These are phyloP conservation scores for Amanita jacksonii DNA, from an alignment of 768 basidiomycete species.

Conservation along the genomic window DNA sequence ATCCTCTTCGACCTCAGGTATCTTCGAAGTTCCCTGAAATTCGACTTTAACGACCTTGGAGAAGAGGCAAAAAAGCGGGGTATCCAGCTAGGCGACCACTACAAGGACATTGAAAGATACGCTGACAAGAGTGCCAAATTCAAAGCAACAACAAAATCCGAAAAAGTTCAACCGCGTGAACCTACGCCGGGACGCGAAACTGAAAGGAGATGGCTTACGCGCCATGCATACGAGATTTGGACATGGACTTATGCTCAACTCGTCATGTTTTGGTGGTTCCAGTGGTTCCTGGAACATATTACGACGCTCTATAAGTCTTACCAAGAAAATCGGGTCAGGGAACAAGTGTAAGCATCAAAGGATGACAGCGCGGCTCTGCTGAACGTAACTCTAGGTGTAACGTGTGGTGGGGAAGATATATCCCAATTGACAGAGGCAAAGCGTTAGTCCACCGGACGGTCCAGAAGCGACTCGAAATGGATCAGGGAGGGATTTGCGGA, in stretches of 20 bases:
- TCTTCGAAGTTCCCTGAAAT: conserved; percentile 11
- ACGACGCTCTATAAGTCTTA: conserved; percentile 16
- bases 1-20: conserved; percentile 15
- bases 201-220: not conserved
- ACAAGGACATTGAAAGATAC: conserved; percentile 5
- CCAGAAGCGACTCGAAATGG: conserved; percentile 7
- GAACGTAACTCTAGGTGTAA: conserved; percentile 14
- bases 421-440: conserved; percentile 16
- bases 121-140: not conserved
- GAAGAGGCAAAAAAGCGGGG: not conserved
- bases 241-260: conserved; percentile 17
- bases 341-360: conserved; percentile 14
- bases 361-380: no score
- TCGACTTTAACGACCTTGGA: conserved; percentile 12
- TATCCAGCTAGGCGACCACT: not conserved
- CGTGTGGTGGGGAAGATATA: conserved; percentile 19
- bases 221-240: conserved; percentile 10
- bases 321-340: conserved; percentile 16
- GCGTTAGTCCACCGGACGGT: conserved; percentile 18
- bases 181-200: no score
- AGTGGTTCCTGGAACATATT: conserved; percentile 19
- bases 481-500: not conserved
- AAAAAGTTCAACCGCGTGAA: no score
- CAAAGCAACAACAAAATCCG: not conserved
- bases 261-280: conserved; percentile 8